Evolutionary conservation across 805 yeast genomes (phyloP).

Genomic region (Hanseniaspora occidentalis): DNA sequence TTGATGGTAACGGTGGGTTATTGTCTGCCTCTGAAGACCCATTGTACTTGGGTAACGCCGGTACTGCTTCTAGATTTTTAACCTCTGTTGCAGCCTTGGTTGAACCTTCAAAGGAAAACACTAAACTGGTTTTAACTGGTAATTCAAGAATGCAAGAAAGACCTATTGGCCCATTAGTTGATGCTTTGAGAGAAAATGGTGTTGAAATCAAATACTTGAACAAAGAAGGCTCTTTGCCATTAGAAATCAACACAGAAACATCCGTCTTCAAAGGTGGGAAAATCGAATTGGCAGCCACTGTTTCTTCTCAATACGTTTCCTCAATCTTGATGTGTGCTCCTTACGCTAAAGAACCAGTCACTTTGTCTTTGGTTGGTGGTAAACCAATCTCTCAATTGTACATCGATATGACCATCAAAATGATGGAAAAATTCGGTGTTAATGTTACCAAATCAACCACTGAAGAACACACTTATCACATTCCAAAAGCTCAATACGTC

Average conservation of each 20-base stretch:
- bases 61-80: constrained; percentile 92
- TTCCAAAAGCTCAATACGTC: constrained; percentile 69
- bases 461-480: constrained; percentile 76
- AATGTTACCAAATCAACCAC: constrained; percentile 54
- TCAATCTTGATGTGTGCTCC: constrained; percentile 97
- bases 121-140: constrained; percentile 66
- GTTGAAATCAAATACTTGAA: constrained; percentile 60
- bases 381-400: constrained; percentile 93
- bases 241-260: constrained; percentile 53
- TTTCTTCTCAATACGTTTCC: constrained; percentile 94
- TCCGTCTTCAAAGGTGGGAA: constrained; percentile 72
- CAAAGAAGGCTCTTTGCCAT: constrained; percentile 72
- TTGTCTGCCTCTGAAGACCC: constrained; percentile 49
- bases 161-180: constrained; percentile 93
- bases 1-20: constrained; percentile 76
- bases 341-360: constrained; percentile 79
- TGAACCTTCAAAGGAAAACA: constrained; percentile 29
- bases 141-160: constrained; percentile 95
- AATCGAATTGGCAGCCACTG: constrained; percentile 88
- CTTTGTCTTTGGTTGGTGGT: constrained; percentile 84
- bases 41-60: constrained; percentile 90
- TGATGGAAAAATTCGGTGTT: constrained; percentile 89
- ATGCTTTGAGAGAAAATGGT: constrained; percentile 76
- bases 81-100: constrained; percentile 88
- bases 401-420: constrained; percentile 91